Evolutionary conservation across 164 flowering plant genomes (phyloP).

Genomic region (Tetracentron sinense): DNA sequence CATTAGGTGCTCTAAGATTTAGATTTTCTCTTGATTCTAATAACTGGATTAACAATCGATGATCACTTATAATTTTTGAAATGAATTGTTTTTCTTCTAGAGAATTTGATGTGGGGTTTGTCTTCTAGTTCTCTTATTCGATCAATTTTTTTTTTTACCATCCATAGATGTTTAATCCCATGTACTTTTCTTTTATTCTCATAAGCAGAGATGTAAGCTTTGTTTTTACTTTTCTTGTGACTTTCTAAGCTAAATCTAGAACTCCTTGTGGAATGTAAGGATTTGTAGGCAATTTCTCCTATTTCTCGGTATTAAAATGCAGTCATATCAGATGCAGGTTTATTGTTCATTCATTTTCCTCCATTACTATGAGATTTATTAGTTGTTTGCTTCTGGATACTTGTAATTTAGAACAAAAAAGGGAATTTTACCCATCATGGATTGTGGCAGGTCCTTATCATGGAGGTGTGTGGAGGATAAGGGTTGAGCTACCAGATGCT

Average conservation of each 20-base stretch:
- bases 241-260: conserved; percentile 3
- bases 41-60: too few relatives aligned
- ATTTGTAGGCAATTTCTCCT: too few relatives aligned
- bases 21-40: too few relatives aligned
- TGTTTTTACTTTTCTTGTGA: not conserved
- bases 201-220: not conserved
- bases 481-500: conserved; percentile 96
- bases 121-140: not conserved
- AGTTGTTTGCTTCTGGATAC: not conserved
- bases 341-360: conserved; percentile 12
- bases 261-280: not conserved
- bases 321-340: conserved; percentile 8
- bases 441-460: too few relatives aligned
- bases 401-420: not conserved
- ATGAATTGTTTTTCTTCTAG: not conserved
- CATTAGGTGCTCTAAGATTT: too few relatives aligned
- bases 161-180: not conserved
- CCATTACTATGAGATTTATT: conserved; percentile 6
- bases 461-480: too few relatives aligned
- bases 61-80: too few relatives aligned
- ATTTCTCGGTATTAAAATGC: not conserved
- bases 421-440: conserved; percentile 24
- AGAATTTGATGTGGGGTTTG: not conserved
- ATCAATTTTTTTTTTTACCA: not conserved
- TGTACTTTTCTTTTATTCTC: not conserved